Percentiles rank a stretch among this genome's conserved stretches.
Conservation (phyloP, 2,329 filamentous ascomycete species). For the Colletotrichum chlorophyti region DNA sequence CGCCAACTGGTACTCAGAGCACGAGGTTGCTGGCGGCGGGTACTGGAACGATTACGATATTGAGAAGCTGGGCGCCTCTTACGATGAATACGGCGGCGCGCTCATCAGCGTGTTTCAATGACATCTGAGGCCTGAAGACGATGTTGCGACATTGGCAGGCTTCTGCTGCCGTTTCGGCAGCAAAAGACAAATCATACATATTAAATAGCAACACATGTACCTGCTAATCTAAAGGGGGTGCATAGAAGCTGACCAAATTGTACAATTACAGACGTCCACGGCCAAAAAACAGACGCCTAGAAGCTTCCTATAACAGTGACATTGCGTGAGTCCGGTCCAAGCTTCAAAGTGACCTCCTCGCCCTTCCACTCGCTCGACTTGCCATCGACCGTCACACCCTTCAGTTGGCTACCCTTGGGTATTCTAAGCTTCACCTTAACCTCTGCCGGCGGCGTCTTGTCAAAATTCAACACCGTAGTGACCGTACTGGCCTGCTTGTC, state of each 20-base stretch:
- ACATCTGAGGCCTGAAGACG: no score
- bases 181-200: no score
- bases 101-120: slow-evolving; percentile 34
- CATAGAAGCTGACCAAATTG: no score
- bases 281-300: background rate
- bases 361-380: background rate
- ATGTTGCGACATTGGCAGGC: no score
- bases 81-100: slow-evolving; percentile 39
- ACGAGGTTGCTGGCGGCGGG: slow-evolving; percentile 44
- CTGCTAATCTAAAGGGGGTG: no score
- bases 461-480: background rate
- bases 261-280: no score
- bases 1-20: slow-evolving; percentile 38
- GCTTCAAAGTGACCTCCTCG: background rate
- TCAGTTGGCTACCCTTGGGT: background rate
- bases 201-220: no score
- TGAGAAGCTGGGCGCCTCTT: slow-evolving; percentile 49
- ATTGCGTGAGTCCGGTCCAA: background rate
- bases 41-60: slow-evolving; percentile 57
- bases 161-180: no score
- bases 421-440: slow-evolving; percentile 4
- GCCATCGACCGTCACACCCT: background rate
- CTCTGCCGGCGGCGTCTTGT: background rate
- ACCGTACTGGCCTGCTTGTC: background rate
- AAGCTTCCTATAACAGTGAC: background rate